Evolutionary conservation across 2,329 filamentous ascomycete species (phyloP).

Genomic region (Colletotrichum sp.): DNA sequence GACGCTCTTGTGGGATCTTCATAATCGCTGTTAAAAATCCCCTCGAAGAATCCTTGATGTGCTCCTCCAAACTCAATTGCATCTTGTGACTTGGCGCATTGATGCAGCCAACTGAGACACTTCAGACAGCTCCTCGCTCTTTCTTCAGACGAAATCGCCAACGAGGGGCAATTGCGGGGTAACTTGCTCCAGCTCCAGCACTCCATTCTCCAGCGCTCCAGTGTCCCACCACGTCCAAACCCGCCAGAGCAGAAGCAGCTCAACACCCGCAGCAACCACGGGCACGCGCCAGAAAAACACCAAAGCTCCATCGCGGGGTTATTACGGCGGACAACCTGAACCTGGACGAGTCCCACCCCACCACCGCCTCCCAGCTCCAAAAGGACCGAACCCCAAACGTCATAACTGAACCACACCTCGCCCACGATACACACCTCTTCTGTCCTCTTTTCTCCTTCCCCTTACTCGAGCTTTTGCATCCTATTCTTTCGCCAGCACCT

Average conservation of each 20-base stretch:
- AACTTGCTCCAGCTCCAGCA: not conserved
- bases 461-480: not conserved
- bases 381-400: conserved; percentile 6
- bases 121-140: not conserved
- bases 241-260: not conserved
- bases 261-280: not conserved
- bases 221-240: not conserved
- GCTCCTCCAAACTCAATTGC: not conserved
- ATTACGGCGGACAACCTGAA: not conserved
- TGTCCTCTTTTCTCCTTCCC: not conserved
- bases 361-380: conserved; percentile 2
- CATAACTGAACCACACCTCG: not conserved
- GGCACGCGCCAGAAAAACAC: conserved; percentile 14
- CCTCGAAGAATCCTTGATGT: not conserved
- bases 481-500: not conserved
- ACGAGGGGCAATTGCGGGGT: conserved; percentile 24
- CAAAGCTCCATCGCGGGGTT: conserved; percentile 21
- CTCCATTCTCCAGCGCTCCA: not conserved
- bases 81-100: not conserved
- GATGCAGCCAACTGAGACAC: not conserved
- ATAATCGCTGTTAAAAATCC: not conserved
- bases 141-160: not conserved
- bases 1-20: not conserved
- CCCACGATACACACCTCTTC: not conserved
- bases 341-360: not conserved